Evolutionary conservation across 2,329 filamentous ascomycete species (phyloP), one percentile per base, ranked within the genome.

Genomic region (Aureobasidium sp.): DNA sequence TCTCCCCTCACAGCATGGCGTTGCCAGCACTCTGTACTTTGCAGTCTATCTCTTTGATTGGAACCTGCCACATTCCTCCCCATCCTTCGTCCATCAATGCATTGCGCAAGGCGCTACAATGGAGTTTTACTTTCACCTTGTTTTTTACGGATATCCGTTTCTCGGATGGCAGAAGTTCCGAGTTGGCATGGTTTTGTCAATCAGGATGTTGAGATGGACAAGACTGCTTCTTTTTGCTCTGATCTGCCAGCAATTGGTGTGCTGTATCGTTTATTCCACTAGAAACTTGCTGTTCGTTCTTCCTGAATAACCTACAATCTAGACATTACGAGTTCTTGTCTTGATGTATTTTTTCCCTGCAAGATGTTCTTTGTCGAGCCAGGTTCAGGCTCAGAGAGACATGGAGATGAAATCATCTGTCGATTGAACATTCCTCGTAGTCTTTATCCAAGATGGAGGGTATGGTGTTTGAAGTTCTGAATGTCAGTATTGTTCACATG

Each of bases 71-170:
- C 42, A 35, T 46, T 45, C 53, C 38, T n/a, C 6, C n/a, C n/a
- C 13, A 11, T 21, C 17, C 29, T 49, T 35, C 23, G 19, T 37
- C 43, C 21, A 29, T 38, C 43, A 58, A 46, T 49, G 55, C 55
- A 58, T 58, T 58, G 55, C 55, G 55, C 43, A 49, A 49, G 55
- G 55, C 55, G 55, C 55, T 38, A 58, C 15, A 46, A n/a, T 27
- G 53, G 53, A 57, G 53, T 57, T 46, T 21, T 23, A 17, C 10
- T 43, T 57, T 46, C 33, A n/a, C 23, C 13, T 29, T 33, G 10
- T 33, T 45, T 8, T 43, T 43, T n/a, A n/a, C n/a, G n/a, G n/a
- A n/a, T n/a, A n/a, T n/a, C n/a, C n/a, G n/a, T n/a, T 35, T 21
- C 23, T 13, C 17, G n/a, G 11, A 23, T 33, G 53, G 53, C 38